Evolutionary conservation across 768 basidiomycete genomes (phyloP).

Genomic region (Agrocybe pediades): DNA sequence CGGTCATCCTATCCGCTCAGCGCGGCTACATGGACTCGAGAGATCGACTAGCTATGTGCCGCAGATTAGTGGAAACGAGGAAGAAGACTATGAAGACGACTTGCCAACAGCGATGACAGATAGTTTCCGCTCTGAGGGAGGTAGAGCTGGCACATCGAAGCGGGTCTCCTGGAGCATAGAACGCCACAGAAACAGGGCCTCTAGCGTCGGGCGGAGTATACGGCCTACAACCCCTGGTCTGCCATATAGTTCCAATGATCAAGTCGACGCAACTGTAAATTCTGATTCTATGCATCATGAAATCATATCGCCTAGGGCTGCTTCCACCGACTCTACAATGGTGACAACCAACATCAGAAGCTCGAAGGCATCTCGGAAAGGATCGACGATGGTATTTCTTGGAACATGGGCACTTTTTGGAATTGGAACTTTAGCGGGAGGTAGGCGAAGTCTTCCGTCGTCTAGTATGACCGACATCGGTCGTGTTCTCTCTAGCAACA

Average conservation of each 20-base stretch:
- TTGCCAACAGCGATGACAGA: slow-evolving; percentile 62
- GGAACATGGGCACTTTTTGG: slow-evolving; percentile 77
- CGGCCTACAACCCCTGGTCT: slow-evolving; percentile 33
- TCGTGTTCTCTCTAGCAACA: slow-evolving; percentile 41
- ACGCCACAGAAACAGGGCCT: slow-evolving; percentile 41
- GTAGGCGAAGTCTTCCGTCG: slow-evolving; percentile 24
- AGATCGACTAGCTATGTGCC: slow-evolving; percentile 2
- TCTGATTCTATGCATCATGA: slow-evolving; percentile 6
- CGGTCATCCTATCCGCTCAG: slow-evolving; percentile 10
- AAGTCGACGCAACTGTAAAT: slow-evolving; percentile 6
- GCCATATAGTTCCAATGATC: slow-evolving; percentile 33
- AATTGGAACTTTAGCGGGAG: slow-evolving; percentile 50
- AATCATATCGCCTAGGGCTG: background rate
- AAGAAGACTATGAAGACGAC: slow-evolving; percentile 41
- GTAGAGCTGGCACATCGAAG: slow-evolving; percentile 45
- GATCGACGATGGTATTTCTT: slow-evolving; percentile 82
- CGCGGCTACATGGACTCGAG: slow-evolving; percentile 5
- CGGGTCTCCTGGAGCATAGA: slow-evolving; percentile 74
- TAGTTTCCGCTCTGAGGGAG: slow-evolving; percentile 77
- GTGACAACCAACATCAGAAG: slow-evolving; percentile 29
- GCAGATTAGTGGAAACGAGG: slow-evolving; percentile 18
- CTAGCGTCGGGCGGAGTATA: slow-evolving; percentile 44
- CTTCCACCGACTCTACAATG: slow-evolving; percentile 11
- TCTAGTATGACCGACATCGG: slow-evolving; percentile 41
- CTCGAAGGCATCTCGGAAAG: slow-evolving; percentile 69